These are phyloP conservation scores for Brassica juncea DNA, from an alignment of 345 rosid genomes.

Conservation along the genomic window DNA sequence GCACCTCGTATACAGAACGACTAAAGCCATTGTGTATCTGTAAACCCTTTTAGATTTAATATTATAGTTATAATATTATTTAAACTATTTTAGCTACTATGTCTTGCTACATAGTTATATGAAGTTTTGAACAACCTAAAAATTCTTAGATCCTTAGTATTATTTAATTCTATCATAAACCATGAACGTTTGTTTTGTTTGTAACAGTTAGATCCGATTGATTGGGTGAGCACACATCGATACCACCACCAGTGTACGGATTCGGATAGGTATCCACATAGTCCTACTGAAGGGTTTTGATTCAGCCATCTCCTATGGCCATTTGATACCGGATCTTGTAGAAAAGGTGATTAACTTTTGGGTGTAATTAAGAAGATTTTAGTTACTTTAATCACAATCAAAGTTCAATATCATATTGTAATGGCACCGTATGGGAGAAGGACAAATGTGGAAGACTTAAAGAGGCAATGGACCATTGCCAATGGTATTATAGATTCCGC, in stretches of 20 bases:
- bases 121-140: background rate
- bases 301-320: slow-evolving; percentile 81
- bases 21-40: background rate
- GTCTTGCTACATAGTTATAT: background rate
- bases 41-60: background rate
- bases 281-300: slow-evolving; percentile 90
- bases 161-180: background rate
- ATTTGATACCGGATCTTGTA: slow-evolving; percentile 54
- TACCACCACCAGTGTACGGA: slow-evolving; percentile 82
- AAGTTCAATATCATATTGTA: background rate
- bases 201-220: slow-evolving; percentile 59
- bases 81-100: too few relatives aligned
- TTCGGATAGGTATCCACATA: slow-evolving; percentile 82
- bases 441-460: slow-evolving; percentile 40
- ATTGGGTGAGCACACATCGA: slow-evolving; percentile 91
- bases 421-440: slow-evolving; percentile 34
- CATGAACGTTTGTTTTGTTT: background rate
- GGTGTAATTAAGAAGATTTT: background rate
- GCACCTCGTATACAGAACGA: background rate
- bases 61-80: background rate
- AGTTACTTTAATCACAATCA: background rate
- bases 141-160: background rate
- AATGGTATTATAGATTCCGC: slow-evolving; percentile 34
- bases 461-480: slow-evolving; percentile 26
- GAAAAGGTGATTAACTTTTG: slow-evolving; percentile 51